A percentile compares a stretch with the other conserved stretches of the same genome.
phyloP scores from a whole-genome alignment of 2,329 filamentous ascomycete species.

The Diaporthe vaccinii region DNA sequence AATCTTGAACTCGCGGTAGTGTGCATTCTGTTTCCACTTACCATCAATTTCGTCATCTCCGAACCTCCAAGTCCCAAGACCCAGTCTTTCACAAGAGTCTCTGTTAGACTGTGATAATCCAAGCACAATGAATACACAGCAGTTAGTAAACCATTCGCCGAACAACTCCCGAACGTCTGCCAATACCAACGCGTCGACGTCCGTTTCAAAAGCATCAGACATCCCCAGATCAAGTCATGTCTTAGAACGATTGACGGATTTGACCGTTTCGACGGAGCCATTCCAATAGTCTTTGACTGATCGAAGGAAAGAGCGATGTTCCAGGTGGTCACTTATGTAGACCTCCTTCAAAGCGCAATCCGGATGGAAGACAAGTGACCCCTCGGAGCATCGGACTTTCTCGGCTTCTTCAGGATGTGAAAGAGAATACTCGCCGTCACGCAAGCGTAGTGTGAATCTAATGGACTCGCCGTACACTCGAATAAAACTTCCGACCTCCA shows the following conservation, averaged over 20 bases:
- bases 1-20: neutral
- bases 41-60: neutral
- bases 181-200: neutral
- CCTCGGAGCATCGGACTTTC: neutral
- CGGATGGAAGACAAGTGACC: neutral
- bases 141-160: neutral
- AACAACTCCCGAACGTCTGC: neutral
- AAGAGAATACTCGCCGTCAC: neutral
- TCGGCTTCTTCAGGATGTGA: neutral
- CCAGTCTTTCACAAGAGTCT: neutral
- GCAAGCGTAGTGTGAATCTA: neutral
- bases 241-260: neutral
- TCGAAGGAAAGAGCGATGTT: too few relatives aligned
- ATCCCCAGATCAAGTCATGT: neutral
- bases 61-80: neutral
- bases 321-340: too few relatives aligned
- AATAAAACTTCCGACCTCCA: neutral
- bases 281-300: neutral
- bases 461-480: neutral
- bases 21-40: neutral
- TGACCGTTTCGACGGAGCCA: neutral
- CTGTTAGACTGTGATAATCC: neutral
- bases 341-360: neutral
- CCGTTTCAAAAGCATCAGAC: neutral
- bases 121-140: neutral